Evolutionary conservation across 768 basidiomycete genomes (phyloP).

Genomic region (Naganishia friedmannii): DNA sequence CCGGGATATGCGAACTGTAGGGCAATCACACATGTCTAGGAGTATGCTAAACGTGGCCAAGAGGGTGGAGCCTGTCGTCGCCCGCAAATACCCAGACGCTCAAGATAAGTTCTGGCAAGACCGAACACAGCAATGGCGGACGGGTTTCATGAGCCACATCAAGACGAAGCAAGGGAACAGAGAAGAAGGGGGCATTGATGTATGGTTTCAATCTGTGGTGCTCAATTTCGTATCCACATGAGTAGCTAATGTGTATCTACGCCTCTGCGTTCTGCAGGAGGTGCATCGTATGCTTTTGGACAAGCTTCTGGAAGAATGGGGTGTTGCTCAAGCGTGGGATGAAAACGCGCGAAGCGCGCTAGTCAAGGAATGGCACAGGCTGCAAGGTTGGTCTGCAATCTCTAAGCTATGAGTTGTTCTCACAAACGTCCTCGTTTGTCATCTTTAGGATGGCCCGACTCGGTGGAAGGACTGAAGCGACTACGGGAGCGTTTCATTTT

Average conservation of each 20-base stretch:
- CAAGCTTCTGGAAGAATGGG: constrained; percentile 37
- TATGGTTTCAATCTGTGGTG: too few species aligned
- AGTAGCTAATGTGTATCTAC: too few species aligned
- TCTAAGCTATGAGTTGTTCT: not conserved
- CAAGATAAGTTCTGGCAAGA: constrained; percentile 25
- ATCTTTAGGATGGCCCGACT: constrained; percentile 36
- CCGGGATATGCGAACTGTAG: too few species aligned
- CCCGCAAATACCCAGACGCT: not conserved
- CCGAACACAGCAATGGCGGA: constrained; percentile 28
- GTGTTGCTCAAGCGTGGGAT: constrained; percentile 37
- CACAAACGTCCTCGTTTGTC: not conserved
- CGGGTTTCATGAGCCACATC: constrained; percentile 25
- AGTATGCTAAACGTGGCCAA: constrained; percentile 4
- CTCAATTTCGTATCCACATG: too few species aligned
- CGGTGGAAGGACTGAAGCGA: constrained; percentile 30
- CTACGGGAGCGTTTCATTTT: constrained; percentile 35
- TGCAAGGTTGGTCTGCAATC: constrained; percentile 29
- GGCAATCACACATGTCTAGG: constrained; percentile 25
- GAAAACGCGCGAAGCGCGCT: constrained; percentile 41
- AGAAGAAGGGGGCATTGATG: constrained; percentile 29
- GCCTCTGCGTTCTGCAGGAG: constrained; percentile 22
- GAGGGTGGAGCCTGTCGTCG: constrained; percentile 6
- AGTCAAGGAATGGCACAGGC: constrained; percentile 51
- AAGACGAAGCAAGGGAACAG: not conserved
- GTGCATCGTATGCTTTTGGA: constrained; percentile 49